Percentiles rank a stretch among this genome's conserved stretches.
These are phyloP conservation scores for Melampsora americana DNA, from an alignment of 1,284 basidiomycete species.

Conservation along the genomic window DNA sequence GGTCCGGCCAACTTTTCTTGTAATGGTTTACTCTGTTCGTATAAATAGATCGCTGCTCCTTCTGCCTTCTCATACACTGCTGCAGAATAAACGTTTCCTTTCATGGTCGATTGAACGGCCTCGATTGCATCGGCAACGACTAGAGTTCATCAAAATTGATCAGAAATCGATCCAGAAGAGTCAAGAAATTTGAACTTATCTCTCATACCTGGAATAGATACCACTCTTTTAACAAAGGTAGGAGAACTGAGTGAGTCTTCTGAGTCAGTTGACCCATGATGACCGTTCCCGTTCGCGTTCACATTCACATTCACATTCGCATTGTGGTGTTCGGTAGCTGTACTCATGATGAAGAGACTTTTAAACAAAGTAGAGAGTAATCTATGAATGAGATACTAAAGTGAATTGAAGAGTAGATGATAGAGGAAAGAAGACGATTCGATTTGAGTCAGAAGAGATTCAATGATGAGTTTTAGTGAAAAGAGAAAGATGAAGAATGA, in stretches of 20 bases:
- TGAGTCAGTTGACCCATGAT: not conserved
- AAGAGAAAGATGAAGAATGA: too few species aligned
- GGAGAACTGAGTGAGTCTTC: constrained; percentile 6
- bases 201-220: constrained; percentile 30
- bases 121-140: constrained; percentile 29
- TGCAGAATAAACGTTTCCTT: constrained; percentile 38
- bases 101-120: constrained; percentile 36
- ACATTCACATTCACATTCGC: not conserved
- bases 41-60: constrained; percentile 26
- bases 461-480: too few species aligned
- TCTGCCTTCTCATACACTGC: constrained; percentile 39
- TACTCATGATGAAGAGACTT: not conserved
- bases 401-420: too few species aligned
- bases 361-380: not conserved
- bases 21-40: constrained; percentile 37
- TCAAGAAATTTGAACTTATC: too few species aligned
- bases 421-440: too few species aligned
- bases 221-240: constrained; percentile 37
- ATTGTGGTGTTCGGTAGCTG: not conserved
- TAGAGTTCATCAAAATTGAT: not conserved
- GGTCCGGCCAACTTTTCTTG: constrained; percentile 39
- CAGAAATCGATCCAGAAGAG: too few species aligned
- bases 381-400: too few species aligned
- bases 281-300: not conserved
- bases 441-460: too few species aligned